Conservation (phyloP, 2,329 filamentous ascomycete genomes). For the Fusarium secorum region DNA sequence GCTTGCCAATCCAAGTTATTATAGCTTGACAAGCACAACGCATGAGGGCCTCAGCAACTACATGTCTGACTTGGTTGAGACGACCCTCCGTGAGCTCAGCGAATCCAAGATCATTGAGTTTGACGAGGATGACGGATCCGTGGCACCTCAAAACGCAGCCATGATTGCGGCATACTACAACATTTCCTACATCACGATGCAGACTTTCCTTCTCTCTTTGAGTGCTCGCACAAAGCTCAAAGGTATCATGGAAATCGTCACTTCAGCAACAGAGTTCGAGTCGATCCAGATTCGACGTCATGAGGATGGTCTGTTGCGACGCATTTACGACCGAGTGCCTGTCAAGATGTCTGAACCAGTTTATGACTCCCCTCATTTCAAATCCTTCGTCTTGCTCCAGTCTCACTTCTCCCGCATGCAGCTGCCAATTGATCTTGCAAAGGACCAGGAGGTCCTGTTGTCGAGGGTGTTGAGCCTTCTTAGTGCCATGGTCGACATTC, state of each 20-base stretch:
- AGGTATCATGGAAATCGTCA: conserved; percentile 95
- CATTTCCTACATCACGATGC: conserved; percentile 99
- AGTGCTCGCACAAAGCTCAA: conserved; percentile 92
- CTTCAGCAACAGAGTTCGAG: conserved; percentile 96
- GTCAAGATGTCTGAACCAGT: conserved; percentile 91
- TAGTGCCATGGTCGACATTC: conserved; percentile 90
- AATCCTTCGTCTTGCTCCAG: conserved; percentile 95
- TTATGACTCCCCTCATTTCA: conserved; percentile 97
- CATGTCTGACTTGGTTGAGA: conserved; percentile 93
- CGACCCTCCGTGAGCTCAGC: conserved; percentile 85
- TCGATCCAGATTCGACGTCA: conserved; percentile 92
- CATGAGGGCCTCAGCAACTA: conserved; percentile 94
- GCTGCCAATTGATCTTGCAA: conserved; percentile 91
- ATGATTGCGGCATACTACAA: conserved; percentile 99
- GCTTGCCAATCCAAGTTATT: conserved; percentile 95
- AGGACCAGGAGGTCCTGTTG: conserved; percentile 91
- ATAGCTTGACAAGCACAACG: conserved; percentile 85
- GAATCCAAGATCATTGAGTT: conserved; percentile 97
- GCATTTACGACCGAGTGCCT: conserved; percentile 92
- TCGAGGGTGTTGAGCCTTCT: conserved; percentile 86
- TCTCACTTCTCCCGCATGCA: conserved; percentile 98
- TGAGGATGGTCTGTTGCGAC: conserved; percentile 85
- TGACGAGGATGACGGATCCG: conserved; percentile 90
- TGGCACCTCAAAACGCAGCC: conserved; percentile 90
- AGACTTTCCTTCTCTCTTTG: conserved; percentile 93